These are phyloP conservation scores for Leccinum olivaceopallidum DNA, from an alignment of 768 basidiomycete genomes.

Conservation along the genomic window DNA sequence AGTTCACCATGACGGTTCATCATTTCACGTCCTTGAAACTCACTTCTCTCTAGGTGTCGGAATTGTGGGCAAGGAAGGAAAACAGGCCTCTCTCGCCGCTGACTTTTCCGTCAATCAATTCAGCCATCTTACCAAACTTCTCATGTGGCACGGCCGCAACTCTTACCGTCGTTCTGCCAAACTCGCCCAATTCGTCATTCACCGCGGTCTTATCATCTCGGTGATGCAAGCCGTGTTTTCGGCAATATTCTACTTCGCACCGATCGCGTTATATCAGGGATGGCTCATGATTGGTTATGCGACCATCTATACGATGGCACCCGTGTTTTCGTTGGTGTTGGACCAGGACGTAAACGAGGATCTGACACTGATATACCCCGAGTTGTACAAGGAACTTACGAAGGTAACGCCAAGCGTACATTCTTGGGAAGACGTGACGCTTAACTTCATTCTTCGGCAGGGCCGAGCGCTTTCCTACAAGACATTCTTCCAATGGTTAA, in stretches of 20 bases:
- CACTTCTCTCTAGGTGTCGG: constrained; percentile 66
- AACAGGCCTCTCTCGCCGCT: constrained; percentile 97
- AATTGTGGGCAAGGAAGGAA: constrained; percentile 98
- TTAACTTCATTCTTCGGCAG: constrained; percentile 39
- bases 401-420: constrained; percentile 55
- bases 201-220: constrained; percentile 94
- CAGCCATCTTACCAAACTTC: constrained; percentile 90
- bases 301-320: constrained; percentile 97
- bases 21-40: neutral
- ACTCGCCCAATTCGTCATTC: constrained; percentile 97
- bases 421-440: neutral
- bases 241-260: constrained; percentile 90
- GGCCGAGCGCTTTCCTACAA: constrained; percentile 94
- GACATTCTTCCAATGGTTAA: constrained; percentile 98
- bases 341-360: constrained; percentile 97
- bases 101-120: constrained; percentile 99
- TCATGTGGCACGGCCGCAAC: constrained; percentile 98
- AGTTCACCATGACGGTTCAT: constrained; percentile 33
- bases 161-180: constrained; percentile 98
- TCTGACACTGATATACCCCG: constrained; percentile 92
- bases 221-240: constrained; percentile 98
- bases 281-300: constrained; percentile 98
- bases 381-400: constrained; percentile 95
- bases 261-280: constrained; percentile 96
- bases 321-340: constrained; percentile 95